These are phyloP conservation scores for Aechmea fasciata DNA, from an alignment of 176 grass and related monocot genomes.

Conservation along the genomic window DNA sequence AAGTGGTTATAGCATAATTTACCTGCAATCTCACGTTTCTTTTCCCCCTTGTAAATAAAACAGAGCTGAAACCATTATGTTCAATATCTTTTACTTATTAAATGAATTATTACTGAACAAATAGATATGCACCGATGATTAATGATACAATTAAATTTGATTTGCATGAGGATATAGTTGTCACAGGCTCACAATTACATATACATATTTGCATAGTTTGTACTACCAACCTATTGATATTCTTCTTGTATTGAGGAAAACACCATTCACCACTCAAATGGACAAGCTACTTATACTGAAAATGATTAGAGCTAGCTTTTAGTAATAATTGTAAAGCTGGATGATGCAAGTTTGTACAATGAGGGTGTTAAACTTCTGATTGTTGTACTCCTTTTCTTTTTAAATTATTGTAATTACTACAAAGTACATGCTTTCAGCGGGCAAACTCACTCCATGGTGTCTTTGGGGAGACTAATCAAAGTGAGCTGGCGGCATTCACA, in stretches of 20 bases:
- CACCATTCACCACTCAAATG: too few relatives aligned
- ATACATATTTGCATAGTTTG: too few relatives aligned
- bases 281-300: too few relatives aligned
- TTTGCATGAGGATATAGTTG: too few relatives aligned
- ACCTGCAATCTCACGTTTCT: neutral
- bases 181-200: too few relatives aligned
- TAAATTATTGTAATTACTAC: neutral
- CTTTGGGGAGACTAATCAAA: constrained; percentile 84
- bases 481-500: constrained; percentile 92
- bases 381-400: constrained; percentile 5
- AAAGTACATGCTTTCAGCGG: constrained; percentile 17
- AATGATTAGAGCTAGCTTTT: too few relatives aligned
- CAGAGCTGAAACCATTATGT: neutral
- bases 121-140: neutral
- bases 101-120: neutral
- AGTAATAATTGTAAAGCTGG: too few relatives aligned
- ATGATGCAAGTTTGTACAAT: too few relatives aligned
- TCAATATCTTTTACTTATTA: neutral
- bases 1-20: neutral
- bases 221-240: too few relatives aligned
- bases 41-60: neutral
- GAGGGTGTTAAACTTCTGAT: neutral
- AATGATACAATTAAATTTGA: too few relatives aligned
- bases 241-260: too few relatives aligned
- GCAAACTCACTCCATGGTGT: constrained; percentile 41